Conservation (phyloP, 352 stramenopile species). For the Globisporangium apiculatum region DNA sequence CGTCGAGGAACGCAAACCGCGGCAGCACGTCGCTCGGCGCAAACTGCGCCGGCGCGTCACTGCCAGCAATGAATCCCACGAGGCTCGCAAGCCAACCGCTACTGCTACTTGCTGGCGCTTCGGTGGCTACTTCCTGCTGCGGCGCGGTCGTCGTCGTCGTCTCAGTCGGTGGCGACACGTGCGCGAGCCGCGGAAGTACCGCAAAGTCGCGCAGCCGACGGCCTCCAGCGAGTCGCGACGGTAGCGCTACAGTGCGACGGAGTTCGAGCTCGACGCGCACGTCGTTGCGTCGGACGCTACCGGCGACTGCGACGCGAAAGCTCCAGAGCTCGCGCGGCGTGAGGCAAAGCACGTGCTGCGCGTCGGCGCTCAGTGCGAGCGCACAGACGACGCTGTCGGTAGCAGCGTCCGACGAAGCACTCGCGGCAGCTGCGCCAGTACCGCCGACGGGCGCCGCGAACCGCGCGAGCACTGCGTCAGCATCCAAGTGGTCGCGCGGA, state of each 20-base stretch:
- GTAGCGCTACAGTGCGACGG: slow-evolving; percentile 42
- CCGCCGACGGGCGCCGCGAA: neutral
- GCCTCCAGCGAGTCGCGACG: slow-evolving; percentile 21
- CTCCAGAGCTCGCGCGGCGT: slow-evolving; percentile 53
- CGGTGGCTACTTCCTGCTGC: too few relatives aligned
- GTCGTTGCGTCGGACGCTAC: slow-evolving; percentile 37
- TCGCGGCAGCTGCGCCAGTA: neutral
- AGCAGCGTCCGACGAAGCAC: slow-evolving; percentile 5
- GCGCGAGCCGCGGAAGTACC: slow-evolving; percentile 47
- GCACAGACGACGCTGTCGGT: slow-evolving; percentile 29
- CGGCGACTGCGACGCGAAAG: slow-evolving; percentile 28
- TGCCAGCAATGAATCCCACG: slow-evolving; percentile 50
- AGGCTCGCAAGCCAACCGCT: slow-evolving; percentile 54
- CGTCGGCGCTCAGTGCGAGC: slow-evolving; percentile 50
- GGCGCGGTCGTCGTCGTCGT: too few relatives aligned
- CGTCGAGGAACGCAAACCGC: slow-evolving; percentile 53
- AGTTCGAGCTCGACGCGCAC: slow-evolving; percentile 29
- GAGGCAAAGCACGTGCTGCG: slow-evolving; percentile 50
- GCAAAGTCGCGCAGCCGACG: slow-evolving; percentile 33
- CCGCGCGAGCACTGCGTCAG: slow-evolving; percentile 23
- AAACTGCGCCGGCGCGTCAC: slow-evolving; percentile 68
- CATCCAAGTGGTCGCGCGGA: slow-evolving; percentile 69
- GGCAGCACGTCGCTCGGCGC: slow-evolving; percentile 59
- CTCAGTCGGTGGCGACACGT: slow-evolving; percentile 5
- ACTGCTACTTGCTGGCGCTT: slow-evolving; percentile 4